Conservation (phyloP, 75 land plant species). For the Pinus albicaulis region DNA sequence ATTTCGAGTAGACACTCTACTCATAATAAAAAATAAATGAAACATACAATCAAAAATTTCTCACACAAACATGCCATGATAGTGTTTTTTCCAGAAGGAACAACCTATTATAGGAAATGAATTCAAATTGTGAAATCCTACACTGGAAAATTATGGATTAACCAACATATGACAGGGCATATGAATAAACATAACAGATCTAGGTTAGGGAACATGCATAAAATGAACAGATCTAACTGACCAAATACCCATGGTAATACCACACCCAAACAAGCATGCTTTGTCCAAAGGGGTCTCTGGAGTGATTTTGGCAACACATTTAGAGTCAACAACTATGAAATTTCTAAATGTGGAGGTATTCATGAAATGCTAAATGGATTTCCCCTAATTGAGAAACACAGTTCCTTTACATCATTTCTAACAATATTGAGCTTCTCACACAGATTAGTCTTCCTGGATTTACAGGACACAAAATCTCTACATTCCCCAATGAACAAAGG, state of each 20-base stretch:
- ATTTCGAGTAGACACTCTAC: too few species aligned
- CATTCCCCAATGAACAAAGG: not conserved
- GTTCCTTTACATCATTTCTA: conserved; percentile 49
- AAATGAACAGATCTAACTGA: too few species aligned
- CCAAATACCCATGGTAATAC: conserved; percentile 67
- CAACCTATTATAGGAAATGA: too few species aligned
- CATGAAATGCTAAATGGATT: conserved; percentile 64
- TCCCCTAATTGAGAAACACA: conserved; percentile 32
- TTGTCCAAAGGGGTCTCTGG: conserved; percentile 53
- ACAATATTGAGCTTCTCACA: conserved; percentile 38
- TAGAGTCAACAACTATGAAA: conserved; percentile 83
- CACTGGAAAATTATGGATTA: too few species aligned
- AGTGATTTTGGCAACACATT: conserved; percentile 65
- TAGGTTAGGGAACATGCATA: too few species aligned
- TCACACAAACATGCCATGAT: too few species aligned
- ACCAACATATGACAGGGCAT: too few species aligned
- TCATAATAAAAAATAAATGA: too few species aligned
- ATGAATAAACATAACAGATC: too few species aligned
- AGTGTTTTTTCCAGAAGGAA: too few species aligned
- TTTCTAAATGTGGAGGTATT: conserved; percentile 83
- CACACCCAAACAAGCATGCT: conserved; percentile 71
- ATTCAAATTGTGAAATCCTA: too few species aligned
- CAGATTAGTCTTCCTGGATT: conserved; percentile 52
- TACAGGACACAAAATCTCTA: not conserved
- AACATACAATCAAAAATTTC: too few species aligned